Conservation (phyloP, 2,329 filamentous ascomycete species). For the Chalaropsis ovoidea region DNA sequence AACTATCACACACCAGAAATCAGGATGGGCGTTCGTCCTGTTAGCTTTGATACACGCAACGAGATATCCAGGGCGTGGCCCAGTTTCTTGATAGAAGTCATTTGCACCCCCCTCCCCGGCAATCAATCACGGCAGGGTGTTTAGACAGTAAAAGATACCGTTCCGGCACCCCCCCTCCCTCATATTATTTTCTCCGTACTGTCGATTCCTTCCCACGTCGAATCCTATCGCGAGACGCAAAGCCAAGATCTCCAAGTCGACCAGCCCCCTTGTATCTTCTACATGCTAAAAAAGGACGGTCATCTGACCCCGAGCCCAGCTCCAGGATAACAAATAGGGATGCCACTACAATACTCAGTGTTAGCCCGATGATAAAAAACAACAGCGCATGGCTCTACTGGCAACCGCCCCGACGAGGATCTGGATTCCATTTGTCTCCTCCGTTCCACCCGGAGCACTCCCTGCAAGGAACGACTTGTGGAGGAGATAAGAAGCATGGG, state of each 20-base stretch:
- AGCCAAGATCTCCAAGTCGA: neutral
- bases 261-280: neutral
- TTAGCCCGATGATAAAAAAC: neutral
- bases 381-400: neutral
- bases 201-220: neutral
- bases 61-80: neutral
- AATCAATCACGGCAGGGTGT: neutral
- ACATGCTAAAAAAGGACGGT: neutral
- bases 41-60: neutral
- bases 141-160: neutral
- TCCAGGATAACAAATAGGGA: neutral
- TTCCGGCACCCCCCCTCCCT: neutral
- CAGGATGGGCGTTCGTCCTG: neutral
- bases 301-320: neutral
- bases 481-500: constrained; percentile 14
- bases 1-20: neutral
- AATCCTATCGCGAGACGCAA: neutral
- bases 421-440: neutral
- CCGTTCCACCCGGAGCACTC: neutral
- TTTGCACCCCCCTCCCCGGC: neutral
- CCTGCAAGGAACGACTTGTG: constrained; percentile 15
- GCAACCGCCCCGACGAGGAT: neutral
- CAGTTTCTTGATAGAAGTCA: neutral
- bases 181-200: neutral
- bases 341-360: neutral